These are phyloP conservation scores for Exophiala bonariae DNA, from an alignment of 2,329 filamentous ascomycete genomes.

Conservation along the genomic window DNA sequence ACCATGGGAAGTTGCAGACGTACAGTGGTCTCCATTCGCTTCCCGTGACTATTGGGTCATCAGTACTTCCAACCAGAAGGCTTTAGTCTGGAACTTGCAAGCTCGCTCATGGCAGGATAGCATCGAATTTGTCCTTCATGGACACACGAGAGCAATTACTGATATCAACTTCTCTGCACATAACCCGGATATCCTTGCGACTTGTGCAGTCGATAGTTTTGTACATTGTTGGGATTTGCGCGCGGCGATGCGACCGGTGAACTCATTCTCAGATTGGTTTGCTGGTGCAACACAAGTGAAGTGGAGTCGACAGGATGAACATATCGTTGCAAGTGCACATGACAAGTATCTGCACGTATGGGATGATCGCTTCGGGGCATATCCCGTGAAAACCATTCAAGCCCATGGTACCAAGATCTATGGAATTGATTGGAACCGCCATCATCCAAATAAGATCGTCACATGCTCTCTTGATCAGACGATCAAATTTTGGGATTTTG, in stretches of 20 bases:
- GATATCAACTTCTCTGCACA: conserved; percentile 96
- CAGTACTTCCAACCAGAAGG: conserved; percentile 91
- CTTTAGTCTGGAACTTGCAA: conserved; percentile 89
- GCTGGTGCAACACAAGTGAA: conserved; percentile 94
- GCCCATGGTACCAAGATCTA: conserved; percentile 94
- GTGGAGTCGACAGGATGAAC: conserved; percentile 84
- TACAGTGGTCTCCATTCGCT: conserved; percentile 95
- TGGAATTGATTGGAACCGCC: conserved; percentile 90
- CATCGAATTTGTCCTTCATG: conserved; percentile 85
- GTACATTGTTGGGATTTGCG: conserved; percentile 91
- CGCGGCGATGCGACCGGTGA: conserved; percentile 67
- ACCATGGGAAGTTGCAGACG: conserved; percentile 93
- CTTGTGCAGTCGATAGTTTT: conserved; percentile 89
- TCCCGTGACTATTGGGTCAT: conserved; percentile 89
- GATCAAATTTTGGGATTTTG: conserved; percentile 91
- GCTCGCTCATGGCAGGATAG: conserved; percentile 70
- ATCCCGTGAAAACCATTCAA: conserved; percentile 78
- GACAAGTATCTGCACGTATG: conserved; percentile 85
- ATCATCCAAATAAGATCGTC: conserved; percentile 67
- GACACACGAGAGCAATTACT: conserved; percentile 84
- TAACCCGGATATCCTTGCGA: conserved; percentile 83
- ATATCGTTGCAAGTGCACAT: conserved; percentile 86
- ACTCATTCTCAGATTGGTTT: conserved; percentile 90
- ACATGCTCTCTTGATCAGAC: conserved; percentile 91
- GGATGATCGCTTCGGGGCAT: conserved; percentile 78